Evolutionary conservation across 352 stramenopile species (phyloP).

Genomic region (Phytopythium boreale): DNA sequence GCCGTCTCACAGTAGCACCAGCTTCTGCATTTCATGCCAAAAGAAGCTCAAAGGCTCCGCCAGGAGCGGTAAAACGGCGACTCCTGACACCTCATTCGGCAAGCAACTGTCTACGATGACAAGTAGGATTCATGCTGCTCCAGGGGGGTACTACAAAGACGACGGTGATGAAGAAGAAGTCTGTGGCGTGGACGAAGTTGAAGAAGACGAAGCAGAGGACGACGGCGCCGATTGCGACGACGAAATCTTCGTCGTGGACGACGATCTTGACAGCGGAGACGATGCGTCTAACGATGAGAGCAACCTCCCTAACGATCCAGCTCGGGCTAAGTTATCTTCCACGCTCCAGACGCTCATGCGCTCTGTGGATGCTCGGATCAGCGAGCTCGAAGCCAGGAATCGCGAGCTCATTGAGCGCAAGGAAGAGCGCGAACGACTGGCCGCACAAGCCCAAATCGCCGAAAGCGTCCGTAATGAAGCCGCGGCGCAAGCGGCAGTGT

Average conservation of each 20-base stretch:
- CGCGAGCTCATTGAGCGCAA: conserved; percentile 46
- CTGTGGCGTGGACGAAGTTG: conserved; percentile 9
- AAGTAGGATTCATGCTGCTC: not conserved
- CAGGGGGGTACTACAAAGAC: conserved; percentile 1
- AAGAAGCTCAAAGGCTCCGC: not conserved
- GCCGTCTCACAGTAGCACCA: not conserved
- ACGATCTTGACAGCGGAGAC: conserved; percentile 15
- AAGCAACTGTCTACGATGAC: not conserved
- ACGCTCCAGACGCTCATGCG: conserved; percentile 26
- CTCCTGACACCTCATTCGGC: not conserved
- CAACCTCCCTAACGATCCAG: not conserved
- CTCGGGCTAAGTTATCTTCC: conserved; percentile 8
- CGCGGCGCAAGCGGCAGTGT: conserved; percentile 19
- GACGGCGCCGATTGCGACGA: conserved; percentile 5
- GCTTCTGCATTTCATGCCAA: conserved; percentile 5
- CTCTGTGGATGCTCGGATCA: conserved; percentile 36
- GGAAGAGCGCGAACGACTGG: conserved; percentile 38
- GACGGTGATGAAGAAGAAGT: conserved; percentile 19
- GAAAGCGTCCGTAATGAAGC: not conserved
- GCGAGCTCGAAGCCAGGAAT: conserved; percentile 39
- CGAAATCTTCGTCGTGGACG: conserved; percentile 14
- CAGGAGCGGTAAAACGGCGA: not conserved
- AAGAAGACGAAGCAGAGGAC: not conserved
- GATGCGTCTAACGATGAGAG: conserved; percentile 20
- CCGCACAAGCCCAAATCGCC: not conserved